A percentile compares a stretch with the other conserved stretches of the same genome.
phyloP scores from a whole-genome alignment of 352 stramenopile species.

The Pythium phragmitis region DNA sequence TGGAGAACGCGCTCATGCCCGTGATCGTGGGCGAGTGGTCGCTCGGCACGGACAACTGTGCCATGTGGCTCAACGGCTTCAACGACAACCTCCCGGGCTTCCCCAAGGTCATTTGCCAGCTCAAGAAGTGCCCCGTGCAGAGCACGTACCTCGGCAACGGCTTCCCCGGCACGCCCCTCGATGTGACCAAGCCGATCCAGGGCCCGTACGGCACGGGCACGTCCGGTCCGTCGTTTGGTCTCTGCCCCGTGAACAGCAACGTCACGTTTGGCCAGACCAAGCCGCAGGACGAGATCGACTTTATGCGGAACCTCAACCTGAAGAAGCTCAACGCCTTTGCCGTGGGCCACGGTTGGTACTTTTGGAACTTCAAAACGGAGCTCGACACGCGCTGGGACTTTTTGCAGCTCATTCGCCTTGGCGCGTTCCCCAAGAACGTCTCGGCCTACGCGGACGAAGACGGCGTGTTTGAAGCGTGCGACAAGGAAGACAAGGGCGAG shows the following conservation, averaged over 20 bases:
- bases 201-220: conserved; percentile 75
- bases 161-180: conserved; percentile 89
- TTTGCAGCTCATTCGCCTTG: conserved; percentile 60
- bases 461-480: conserved; percentile 63
- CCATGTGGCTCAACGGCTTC: conserved; percentile 86
- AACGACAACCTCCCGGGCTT: conserved; percentile 92
- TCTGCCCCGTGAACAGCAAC: conserved; percentile 87
- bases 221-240: conserved; percentile 86
- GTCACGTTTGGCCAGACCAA: conserved; percentile 72
- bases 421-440: conserved; percentile 74
- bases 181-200: conserved; percentile 86
- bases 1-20: conserved; percentile 92
- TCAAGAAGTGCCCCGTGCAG: conserved; percentile 74
- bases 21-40: conserved; percentile 96
- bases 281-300: conserved; percentile 58
- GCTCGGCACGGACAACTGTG: conserved; percentile 82
- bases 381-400: conserved; percentile 91
- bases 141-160: conserved; percentile 87
- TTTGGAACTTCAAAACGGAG: conserved; percentile 96
- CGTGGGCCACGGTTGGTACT: conserved; percentile 93
- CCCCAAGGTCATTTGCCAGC: conserved; percentile 89
- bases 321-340: conserved; percentile 93
- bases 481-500: conserved; percentile 69
- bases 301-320: conserved; percentile 80
- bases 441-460: conserved; percentile 53